Base-by-base conservation (phyloP, 2,329 filamentous ascomycete species). In the Talaromyces albobiverticillius region DNA sequence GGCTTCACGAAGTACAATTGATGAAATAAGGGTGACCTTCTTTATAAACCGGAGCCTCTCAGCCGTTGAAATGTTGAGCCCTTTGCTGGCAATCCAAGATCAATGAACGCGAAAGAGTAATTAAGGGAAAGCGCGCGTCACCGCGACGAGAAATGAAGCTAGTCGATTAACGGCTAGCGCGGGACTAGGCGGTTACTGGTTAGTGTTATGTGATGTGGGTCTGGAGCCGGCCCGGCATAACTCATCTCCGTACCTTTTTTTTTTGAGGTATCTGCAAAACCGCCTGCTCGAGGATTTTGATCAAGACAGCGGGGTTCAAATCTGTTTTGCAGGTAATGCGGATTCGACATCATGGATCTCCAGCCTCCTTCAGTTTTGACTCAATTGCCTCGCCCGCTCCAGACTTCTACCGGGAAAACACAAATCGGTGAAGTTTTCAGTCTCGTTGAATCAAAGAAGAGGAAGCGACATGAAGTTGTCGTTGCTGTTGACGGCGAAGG, bases 401-500 rank as follows among this genome's bases (percentile, higher is more conserved):
- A 71, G 40, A 69, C 67, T 25, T 67, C 69, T 6, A 71, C 68
- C 10, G 72, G 72, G 31, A 69, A 73, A 54, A 71, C 70, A 34
- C 67, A 67, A 29, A 70, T 76, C 59, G 69, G 71, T 32, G 71
- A 75, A 57, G 81, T 85, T 42, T 78, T 76, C 67, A 78, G 80
- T 60, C 67, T 84, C 52, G 74, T 74, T 55, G 77, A 78, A 50
- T 75, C 78, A 40, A 81, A 77, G 68, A 85, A 83, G 70, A 78
- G 81, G 65, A 85, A 85, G 71, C 74, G 83, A 65, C 79, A 83
- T 61, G 83, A 86, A 63, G 74, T 86, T 49, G 81, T 76, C 29
- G 77, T 83, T 18, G 81, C 76, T 1, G 72, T 85, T 13, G 82
- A 86, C 64, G 82, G 82, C 36, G 82, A 86, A 64, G 79, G 80